phyloP scores from a whole-genome alignment of 345 rosid species.

The Eucalyptus erythrocorys region DNA sequence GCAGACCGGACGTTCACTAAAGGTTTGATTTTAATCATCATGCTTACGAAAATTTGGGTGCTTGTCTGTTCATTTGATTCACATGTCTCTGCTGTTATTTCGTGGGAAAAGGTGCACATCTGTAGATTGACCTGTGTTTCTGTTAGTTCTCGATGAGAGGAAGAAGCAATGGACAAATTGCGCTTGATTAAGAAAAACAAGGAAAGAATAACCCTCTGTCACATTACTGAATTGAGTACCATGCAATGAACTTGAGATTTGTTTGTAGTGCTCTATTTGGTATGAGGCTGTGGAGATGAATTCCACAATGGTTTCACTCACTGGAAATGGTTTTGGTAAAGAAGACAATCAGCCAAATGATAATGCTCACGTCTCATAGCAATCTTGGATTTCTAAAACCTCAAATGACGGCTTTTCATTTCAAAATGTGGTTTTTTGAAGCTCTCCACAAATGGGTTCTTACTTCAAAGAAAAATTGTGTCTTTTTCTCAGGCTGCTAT shows the following conservation, averaged over 20 bases:
- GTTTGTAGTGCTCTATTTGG: neutral
- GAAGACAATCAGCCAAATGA: neutral
- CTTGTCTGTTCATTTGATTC: neutral
- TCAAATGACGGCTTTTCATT: neutral
- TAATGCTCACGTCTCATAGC: accelerated
- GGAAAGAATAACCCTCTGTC: neutral
- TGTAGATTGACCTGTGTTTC: neutral
- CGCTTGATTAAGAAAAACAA: neutral
- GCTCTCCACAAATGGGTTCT: neutral
- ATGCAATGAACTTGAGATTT: neutral
- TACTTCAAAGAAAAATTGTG: neutral
- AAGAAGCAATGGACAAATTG: neutral
- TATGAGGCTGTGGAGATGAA: neutral
- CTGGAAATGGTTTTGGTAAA: neutral
- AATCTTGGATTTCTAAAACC: accelerated
- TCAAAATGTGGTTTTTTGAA: neutral
- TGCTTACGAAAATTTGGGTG: neutral
- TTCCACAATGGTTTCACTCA: neutral
- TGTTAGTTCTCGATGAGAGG: neutral
- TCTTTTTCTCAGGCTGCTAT: slow-evolving; percentile 64
- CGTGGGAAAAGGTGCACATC: neutral
- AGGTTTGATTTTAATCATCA: neutral
- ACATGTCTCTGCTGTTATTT: neutral
- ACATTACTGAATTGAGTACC: neutral
- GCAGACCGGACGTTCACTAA: neutral